Evolutionary conservation across 306 rosid genomes (phyloP).

Genomic region (Cucurbita pepo): DNA sequence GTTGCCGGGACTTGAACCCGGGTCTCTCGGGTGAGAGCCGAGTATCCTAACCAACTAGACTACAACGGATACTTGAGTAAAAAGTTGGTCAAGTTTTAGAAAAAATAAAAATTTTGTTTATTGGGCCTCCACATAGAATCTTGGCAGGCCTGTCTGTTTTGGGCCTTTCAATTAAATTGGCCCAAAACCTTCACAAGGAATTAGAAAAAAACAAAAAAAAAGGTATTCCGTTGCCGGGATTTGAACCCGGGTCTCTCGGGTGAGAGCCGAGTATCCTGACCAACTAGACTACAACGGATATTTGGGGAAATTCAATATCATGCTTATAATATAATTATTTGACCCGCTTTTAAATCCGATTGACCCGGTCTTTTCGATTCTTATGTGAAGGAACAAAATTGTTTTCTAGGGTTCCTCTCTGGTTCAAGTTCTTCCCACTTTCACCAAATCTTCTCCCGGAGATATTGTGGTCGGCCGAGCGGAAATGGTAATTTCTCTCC

Average conservation of each 20-base stretch:
- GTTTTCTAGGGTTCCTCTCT: neutral
- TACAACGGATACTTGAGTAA: neutral
- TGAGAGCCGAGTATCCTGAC: slow-evolving; percentile 28
- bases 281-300: neutral
- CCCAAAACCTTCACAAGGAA: no score
- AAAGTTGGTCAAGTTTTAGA: no score
- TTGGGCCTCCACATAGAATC: no score
- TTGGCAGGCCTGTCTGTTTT: no score
- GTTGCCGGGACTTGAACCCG: slow-evolving; percentile 31
- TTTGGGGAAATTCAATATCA: fast-evolving
- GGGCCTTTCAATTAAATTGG: no score
- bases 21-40: slow-evolving; percentile 48
- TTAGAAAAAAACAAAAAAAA: neutral
- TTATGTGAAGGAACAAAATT: neutral
- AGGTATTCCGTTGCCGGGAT: slow-evolving; percentile 19
- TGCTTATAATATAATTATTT: no score
- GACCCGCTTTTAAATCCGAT: no score
- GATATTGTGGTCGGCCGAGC: neutral
- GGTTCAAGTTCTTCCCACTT: neutral
- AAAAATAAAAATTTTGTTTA: no score
- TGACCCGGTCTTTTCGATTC: no score
- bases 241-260: slow-evolving; percentile 46
- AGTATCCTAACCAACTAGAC: neutral
- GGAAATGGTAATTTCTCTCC: slow-evolving; percentile 1
- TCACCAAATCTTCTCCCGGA: neutral